A percentile compares a stretch with the other conserved stretches of the same genome.
phyloP scores from a whole-genome alignment of 2,329 filamentous ascomycete genomes.

The Talaromyces marneffei region DNA sequence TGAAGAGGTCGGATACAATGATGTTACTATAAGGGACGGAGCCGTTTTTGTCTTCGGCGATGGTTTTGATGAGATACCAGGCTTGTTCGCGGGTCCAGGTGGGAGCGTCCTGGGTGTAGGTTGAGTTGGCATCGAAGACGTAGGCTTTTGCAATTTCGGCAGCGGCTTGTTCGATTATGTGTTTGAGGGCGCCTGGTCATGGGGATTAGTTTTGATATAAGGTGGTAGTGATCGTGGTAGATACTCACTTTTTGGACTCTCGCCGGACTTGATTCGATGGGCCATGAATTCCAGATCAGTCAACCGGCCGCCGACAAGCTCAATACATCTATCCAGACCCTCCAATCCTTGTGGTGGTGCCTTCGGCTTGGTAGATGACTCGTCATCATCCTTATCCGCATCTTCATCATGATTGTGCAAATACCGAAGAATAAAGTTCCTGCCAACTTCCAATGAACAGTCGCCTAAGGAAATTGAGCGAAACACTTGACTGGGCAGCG shows the following conservation, averaged over 20 bases:
- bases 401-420: slow-evolving; percentile 44
- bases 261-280: slow-evolving; percentile 80
- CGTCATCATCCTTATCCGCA: slow-evolving; percentile 22
- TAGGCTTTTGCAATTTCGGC: slow-evolving; percentile 93
- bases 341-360: slow-evolving; percentile 49
- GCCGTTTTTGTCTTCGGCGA: slow-evolving; percentile 58
- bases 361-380: slow-evolving; percentile 25
- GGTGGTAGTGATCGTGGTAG: background rate
- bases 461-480: slow-evolving; percentile 80
- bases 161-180: slow-evolving; percentile 83
- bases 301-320: slow-evolving; percentile 79
- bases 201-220: background rate
- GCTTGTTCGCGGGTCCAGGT: slow-evolving; percentile 81
- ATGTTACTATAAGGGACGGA: slow-evolving; percentile 77
- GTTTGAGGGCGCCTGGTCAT: slow-evolving; percentile 62
- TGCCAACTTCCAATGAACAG: slow-evolving; percentile 77
- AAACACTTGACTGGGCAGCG: slow-evolving; percentile 86
- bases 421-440: slow-evolving; percentile 81
- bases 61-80: slow-evolving; percentile 77
- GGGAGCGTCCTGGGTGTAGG: slow-evolving; percentile 35
- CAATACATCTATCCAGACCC: slow-evolving; percentile 76
- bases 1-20: slow-evolving; percentile 68
- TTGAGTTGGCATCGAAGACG: slow-evolving; percentile 58
- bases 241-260: slow-evolving; percentile 58
- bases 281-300: slow-evolving; percentile 92